Conservation (phyloP, 768 basidiomycete species). For the Gloeostereum incarnatum region DNA sequence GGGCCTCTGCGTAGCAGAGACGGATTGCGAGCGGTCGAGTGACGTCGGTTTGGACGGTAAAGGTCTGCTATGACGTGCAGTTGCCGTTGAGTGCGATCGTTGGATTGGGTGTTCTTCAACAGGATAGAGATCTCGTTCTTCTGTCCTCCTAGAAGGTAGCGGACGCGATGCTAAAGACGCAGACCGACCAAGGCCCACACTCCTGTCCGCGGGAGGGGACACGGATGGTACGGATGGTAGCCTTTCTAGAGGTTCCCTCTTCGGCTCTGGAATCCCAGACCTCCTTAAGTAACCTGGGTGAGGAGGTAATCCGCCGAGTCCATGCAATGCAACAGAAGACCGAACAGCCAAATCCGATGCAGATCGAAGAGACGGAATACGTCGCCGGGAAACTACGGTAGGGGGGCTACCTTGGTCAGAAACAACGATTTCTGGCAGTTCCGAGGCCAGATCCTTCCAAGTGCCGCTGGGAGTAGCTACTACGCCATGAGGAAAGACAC, state of each 20-base stretch:
- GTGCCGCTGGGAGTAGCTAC: constrained; percentile 19
- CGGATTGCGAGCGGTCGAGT: constrained; percentile 2
- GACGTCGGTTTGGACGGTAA: not conserved
- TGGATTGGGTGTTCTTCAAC: not conserved
- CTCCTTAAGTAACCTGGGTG: too few relatives aligned
- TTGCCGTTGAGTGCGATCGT: not conserved
- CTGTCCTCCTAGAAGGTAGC: not conserved
- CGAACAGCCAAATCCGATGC: too few relatives aligned
- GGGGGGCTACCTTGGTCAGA: too few relatives aligned
- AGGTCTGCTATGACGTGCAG: not conserved
- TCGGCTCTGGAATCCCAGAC: too few relatives aligned
- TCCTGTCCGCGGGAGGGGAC: not conserved
- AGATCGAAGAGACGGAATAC: too few relatives aligned
- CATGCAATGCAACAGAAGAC: too few relatives aligned
- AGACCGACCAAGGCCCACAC: not conserved
- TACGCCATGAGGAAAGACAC: constrained; percentile 19
- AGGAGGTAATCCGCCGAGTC: too few relatives aligned
- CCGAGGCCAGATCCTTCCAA: too few relatives aligned
- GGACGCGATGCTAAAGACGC: not conserved
- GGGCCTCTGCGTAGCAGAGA: not conserved
- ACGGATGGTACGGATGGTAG: not conserved
- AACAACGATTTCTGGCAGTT: too few relatives aligned
- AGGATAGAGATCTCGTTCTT: not conserved
- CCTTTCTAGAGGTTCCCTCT: too few relatives aligned
- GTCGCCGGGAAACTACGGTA: too few relatives aligned